Percentiles rank a stretch among this genome's conserved stretches.
These are phyloP conservation scores for Trichoderma lentiforme DNA, from an alignment of 2,329 filamentous ascomycete genomes.

Conservation along the genomic window DNA sequence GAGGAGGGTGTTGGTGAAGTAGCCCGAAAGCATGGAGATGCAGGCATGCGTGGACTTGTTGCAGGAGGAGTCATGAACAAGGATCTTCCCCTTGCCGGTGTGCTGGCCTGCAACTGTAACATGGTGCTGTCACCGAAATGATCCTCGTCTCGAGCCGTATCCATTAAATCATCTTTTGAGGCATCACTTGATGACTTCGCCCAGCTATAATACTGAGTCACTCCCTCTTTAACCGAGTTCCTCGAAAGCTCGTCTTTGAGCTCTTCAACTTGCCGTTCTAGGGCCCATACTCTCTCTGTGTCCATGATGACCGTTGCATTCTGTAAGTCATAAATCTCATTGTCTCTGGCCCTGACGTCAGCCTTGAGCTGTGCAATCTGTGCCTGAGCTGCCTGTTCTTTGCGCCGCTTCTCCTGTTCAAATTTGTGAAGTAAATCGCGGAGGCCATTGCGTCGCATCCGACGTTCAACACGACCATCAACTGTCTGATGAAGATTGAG, in stretches of 20 bases:
- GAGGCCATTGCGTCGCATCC: conserved; percentile 53
- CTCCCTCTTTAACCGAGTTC: conserved; percentile 21
- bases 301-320: conserved; percentile 50
- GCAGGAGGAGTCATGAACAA: conserved; percentile 56
- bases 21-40: conserved; percentile 38
- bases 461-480: conserved; percentile 55
- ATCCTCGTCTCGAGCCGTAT: conserved; percentile 36
- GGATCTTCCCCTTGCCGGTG: conserved; percentile 42
- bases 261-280: conserved; percentile 39
- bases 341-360: conserved; percentile 49
- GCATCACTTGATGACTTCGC: conserved; percentile 48
- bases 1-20: conserved; percentile 22
- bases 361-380: conserved; percentile 49
- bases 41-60: conserved; percentile 45
- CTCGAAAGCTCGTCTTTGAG: conserved; percentile 35
- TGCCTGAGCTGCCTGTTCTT: conserved; percentile 36
- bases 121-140: conserved; percentile 51
- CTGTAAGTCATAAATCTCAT: conserved; percentile 51
- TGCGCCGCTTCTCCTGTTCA: conserved; percentile 43
- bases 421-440: conserved; percentile 58
- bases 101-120: conserved; percentile 50
- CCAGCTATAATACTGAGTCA: conserved; percentile 45
- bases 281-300: conserved; percentile 42
- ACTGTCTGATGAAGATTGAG: conserved; percentile 51
- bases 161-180: conserved; percentile 42